These are phyloP conservation scores for Podaxis rugospora DNA, from an alignment of 768 basidiomycete genomes.

Conservation along the genomic window DNA sequence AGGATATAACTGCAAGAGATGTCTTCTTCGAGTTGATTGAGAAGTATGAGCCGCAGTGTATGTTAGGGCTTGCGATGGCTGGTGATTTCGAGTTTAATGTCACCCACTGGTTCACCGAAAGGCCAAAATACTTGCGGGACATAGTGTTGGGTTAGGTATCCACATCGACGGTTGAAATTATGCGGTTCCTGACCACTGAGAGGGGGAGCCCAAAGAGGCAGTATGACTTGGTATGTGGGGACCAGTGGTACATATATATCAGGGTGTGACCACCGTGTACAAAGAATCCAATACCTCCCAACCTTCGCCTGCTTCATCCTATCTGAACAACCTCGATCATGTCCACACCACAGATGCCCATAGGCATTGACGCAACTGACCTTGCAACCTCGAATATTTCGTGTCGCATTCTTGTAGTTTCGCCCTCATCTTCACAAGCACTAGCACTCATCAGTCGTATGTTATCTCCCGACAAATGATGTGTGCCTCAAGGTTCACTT, in stretches of 20 bases:
- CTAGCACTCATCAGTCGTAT: constrained; percentile 25
- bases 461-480: constrained; percentile 13
- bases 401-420: constrained; percentile 31
- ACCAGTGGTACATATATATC: neutral
- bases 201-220: neutral
- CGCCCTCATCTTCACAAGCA: constrained; percentile 24
- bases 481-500: constrained; percentile 3
- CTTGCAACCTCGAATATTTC: constrained; percentile 18
- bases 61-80: too few relatives aligned
- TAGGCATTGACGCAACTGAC: neutral
- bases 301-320: neutral
- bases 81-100: too few relatives aligned
- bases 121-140: neutral
- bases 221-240: neutral
- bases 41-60: too few relatives aligned
- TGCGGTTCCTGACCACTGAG: neutral
- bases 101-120: neutral
- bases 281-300: neutral
- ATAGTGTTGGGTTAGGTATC: neutral
- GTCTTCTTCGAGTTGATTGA: too few relatives aligned
- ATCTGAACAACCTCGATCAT: neutral
- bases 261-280: neutral
- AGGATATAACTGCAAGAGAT: too few relatives aligned
- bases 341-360: neutral
- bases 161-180: neutral